These are phyloP conservation scores for Fistulina hepatica DNA, from an alignment of 1,284 basidiomycete genomes.

Conservation along the genomic window DNA sequence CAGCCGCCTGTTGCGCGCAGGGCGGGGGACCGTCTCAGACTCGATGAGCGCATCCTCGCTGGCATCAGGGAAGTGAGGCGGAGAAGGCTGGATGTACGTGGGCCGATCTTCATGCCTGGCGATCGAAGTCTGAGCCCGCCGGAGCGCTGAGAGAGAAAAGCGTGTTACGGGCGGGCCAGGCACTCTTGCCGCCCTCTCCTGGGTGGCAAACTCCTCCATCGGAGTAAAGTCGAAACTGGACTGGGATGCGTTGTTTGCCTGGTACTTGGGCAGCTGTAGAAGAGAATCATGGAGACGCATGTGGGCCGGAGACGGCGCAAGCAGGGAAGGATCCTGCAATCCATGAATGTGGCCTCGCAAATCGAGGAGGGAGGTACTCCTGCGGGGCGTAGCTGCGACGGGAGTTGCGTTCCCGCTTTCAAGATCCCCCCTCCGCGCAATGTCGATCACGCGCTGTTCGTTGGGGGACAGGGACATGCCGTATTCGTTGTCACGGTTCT, in stretches of 20 bases:
- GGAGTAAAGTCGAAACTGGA: conserved; percentile 64
- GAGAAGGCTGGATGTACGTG: conserved; percentile 10
- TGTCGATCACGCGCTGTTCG: conserved; percentile 35
- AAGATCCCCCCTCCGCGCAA: conserved; percentile 27
- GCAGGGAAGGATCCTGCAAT: conserved; percentile 37
- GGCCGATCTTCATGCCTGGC: not conserved
- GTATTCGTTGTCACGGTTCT: conserved; percentile 17
- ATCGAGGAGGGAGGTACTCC: conserved; percentile 16
- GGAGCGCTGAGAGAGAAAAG: conserved; percentile 12
- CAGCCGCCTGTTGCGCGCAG: conserved; percentile 66
- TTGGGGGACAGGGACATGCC: conserved; percentile 31
- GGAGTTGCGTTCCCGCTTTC: conserved; percentile 16
- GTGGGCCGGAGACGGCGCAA: conserved; percentile 27
- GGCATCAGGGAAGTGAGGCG: conserved; percentile 18
- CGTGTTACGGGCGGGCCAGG: conserved; percentile 13
- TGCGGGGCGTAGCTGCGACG: conserved; percentile 14
- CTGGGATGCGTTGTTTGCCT: conserved; percentile 34
- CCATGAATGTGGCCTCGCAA: conserved; percentile 30
- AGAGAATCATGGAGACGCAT: too few relatives aligned
- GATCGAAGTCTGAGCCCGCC: not conserved
- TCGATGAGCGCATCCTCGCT: conserved; percentile 15
- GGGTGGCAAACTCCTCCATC: conserved; percentile 73
- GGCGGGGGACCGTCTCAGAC: conserved; percentile 23
- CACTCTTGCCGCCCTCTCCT: conserved; percentile 53
- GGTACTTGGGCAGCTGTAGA: conserved; percentile 53